phyloP scores from a whole-genome alignment of 2,329 filamentous ascomycete genomes.

The Fonsecaea nubica region DNA sequence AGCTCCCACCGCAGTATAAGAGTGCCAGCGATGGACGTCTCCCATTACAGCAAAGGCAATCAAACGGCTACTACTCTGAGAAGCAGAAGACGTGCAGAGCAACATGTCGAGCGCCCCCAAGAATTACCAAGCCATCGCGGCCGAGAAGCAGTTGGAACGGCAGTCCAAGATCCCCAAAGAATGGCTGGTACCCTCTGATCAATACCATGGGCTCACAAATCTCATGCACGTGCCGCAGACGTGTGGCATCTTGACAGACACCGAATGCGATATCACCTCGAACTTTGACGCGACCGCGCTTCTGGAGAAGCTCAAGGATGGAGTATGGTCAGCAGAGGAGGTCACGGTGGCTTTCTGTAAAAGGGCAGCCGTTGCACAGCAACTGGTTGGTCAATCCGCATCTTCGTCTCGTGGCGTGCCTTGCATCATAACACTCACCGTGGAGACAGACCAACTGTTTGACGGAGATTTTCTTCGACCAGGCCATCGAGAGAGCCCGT shows the following conservation, averaged over 20 bases:
- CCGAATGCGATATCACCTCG: constrained; percentile 57
- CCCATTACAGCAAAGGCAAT: constrained; percentile 5
- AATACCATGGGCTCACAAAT: constrained; percentile 31
- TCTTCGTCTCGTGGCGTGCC: background rate
- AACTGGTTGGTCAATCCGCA: constrained; percentile 58
- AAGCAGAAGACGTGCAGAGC: background rate
- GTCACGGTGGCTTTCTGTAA: constrained; percentile 54
- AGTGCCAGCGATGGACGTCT: background rate
- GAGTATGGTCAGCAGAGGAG: constrained; percentile 29
- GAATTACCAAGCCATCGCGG: constrained; percentile 25
- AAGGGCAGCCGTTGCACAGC: constrained; percentile 49
- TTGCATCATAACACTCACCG: background rate
- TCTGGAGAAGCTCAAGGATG: constrained; percentile 43
- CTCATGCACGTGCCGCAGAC: constrained; percentile 47
- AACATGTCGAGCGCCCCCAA: constrained; percentile 7
- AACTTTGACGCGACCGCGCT: constrained; percentile 52
- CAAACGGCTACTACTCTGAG: background rate
- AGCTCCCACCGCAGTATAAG: constrained; percentile 12
- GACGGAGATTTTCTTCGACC: constrained; percentile 56
- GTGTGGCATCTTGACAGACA: constrained; percentile 53
- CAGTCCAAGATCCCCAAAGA: constrained; percentile 38
- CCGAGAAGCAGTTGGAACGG: constrained; percentile 29
- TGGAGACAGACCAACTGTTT: constrained; percentile 30
- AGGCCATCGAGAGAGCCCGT: constrained; percentile 59
- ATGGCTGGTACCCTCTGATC: constrained; percentile 39